Evolutionary conservation across 106 monocot species (phyloP).

Genomic region (Platanthera zijinensis): DNA sequence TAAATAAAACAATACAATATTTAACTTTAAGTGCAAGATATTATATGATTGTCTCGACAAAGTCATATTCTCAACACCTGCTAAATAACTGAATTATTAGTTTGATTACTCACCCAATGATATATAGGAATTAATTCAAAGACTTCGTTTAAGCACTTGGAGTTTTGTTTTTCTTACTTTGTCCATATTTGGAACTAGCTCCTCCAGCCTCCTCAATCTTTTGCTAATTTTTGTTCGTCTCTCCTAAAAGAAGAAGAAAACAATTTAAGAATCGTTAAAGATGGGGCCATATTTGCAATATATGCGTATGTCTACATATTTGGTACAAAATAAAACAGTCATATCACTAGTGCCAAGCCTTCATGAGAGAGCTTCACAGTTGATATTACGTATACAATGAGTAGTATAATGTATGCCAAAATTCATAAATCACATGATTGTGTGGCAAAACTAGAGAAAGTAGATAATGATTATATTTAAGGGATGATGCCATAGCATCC

Average conservation of each 20-base stretch:
- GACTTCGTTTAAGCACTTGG: background rate
- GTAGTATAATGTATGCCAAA: background rate
- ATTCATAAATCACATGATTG: background rate
- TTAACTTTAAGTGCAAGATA: no score
- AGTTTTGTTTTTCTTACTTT: conserved; percentile 19
- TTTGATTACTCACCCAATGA: background rate
- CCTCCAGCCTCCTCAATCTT: conserved; percentile 32
- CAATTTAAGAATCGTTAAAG: background rate
- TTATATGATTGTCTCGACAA: no score
- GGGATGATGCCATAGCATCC: background rate
- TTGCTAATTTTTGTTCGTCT: conserved; percentile 44
- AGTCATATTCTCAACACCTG: no score
- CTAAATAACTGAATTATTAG: background rate
- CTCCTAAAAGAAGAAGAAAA: conserved; percentile 11
- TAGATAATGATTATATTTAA: background rate
- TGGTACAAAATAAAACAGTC: no score
- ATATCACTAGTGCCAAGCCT: no score
- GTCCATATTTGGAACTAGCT: conserved; percentile 37
- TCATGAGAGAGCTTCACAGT: no score
- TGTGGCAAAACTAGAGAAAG: background rate
- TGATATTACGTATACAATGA: background rate
- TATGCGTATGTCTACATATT: background rate
- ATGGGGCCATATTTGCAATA: background rate
- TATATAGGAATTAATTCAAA: background rate
- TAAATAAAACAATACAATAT: no score